Base-by-base conservation (phyloP, 2,329 filamentous ascomycete genomes). In the Fusarium metavorans region DNA sequence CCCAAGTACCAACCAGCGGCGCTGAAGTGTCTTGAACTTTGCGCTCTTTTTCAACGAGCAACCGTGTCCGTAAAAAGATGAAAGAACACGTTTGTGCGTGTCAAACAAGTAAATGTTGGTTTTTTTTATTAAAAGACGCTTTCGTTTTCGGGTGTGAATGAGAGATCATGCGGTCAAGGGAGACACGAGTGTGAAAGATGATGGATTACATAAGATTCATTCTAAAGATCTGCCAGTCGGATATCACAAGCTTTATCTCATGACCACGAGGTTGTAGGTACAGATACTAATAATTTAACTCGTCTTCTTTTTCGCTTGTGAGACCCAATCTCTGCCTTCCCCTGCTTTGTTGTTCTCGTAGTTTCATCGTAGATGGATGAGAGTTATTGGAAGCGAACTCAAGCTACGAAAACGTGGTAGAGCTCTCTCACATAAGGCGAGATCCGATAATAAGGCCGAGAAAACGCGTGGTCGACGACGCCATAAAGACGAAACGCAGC, bases 1-100 rank as follows among this genome's bases (percentile, higher is more conserved):
- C 32, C 50, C 37, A 27, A 58, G 48, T 58, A 68, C 72, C 69
- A 75, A 71, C 69, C 62, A 65, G 56, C 50, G 59, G 39, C 37
- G 69, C 63, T 50, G 37, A 14, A 70, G 61, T 68, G 43, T 73
- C 56, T 75, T 62, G 8, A n/a, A 58, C 66, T 32, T 8, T 52
- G 18, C 16, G n/a, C 23, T 32, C 10, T 23, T 54, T 37, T 25
- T 20, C 52, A 37, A 57, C 30, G 20, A 56, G 59, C 68, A 58
- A 65, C 57, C 58, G 56, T 72, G 68, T 74, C 56, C 54, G 63
- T 48, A 54, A n/a, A 11, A 14, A 59, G 11, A 23, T 25, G 39
- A 37, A 52, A 61, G 34, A 70, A 39, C 10, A 62, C 48, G 54
- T 57, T 48, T 56, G 34, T 30, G 35, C 30, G 50, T 52, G 48